Conservation (phyloP, 441 rosid species). For the Corymbia citriodora region DNA sequence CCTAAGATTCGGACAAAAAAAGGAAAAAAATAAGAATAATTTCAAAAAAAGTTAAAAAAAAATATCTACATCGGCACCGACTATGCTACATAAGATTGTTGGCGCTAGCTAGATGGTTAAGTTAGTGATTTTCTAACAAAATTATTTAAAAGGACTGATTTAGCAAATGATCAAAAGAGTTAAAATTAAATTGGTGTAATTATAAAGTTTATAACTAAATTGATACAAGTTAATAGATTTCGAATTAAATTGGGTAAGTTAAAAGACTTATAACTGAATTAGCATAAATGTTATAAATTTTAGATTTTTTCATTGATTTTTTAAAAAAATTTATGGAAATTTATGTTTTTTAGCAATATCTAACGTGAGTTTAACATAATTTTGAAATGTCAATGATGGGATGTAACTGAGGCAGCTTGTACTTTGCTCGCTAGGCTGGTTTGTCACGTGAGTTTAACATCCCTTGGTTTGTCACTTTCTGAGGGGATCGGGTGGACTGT, state of each 20-base stretch:
- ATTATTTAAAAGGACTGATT: no score
- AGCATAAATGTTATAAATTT: fast-evolving
- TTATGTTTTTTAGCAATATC: background rate
- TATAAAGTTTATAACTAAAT: no score
- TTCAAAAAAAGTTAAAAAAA: no score
- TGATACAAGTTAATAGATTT: no score
- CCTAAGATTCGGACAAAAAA: no score
- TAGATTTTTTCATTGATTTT: fast-evolving
- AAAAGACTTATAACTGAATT: no score
- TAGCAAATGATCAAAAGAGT: fast-evolving
- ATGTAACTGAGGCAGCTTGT: background rate
- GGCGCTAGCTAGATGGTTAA: fast-evolving
- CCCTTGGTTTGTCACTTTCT: background rate
- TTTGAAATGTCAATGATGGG: background rate
- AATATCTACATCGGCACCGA: fast-evolving
- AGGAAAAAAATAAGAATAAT: no score
- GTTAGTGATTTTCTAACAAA: fast-evolving
- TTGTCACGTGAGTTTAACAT: no score
- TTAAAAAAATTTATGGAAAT: background rate
- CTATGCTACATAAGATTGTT: fast-evolving
- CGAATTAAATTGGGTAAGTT: no score
- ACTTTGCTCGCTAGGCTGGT: background rate
- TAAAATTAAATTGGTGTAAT: no score
- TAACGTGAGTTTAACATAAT: background rate
- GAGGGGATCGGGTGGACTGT: background rate